These are phyloP conservation scores for Ogataea zsoltii DNA, from an alignment of 805 yeast species.

Conservation along the genomic window DNA sequence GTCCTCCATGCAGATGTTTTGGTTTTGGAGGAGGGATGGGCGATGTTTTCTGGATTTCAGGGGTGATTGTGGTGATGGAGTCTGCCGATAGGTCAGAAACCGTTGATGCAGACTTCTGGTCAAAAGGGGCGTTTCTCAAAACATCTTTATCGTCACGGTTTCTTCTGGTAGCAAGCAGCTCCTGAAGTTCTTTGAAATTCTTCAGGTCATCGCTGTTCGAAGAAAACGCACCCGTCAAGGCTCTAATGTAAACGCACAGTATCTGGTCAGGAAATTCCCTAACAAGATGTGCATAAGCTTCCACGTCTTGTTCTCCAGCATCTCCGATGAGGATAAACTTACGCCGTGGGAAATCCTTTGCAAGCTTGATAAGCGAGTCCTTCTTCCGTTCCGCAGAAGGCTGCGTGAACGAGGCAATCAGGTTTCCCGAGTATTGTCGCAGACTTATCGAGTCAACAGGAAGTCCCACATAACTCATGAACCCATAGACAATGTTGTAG, in stretches of 20 bases:
- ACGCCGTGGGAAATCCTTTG: slow-evolving; percentile 73
- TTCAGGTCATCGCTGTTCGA: slow-evolving; percentile 42
- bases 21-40: slow-evolving; percentile 56
- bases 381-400: slow-evolving; percentile 84
- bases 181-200: slow-evolving; percentile 24
- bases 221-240: slow-evolving; percentile 70
- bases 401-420: slow-evolving; percentile 79
- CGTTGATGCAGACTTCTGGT: slow-evolving; percentile 17
- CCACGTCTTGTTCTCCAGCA: slow-evolving; percentile 93
- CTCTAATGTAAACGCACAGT: slow-evolving; percentile 76
- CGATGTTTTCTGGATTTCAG: slow-evolving; percentile 15
- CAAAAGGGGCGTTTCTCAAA: not conserved
- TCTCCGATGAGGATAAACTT: slow-evolving; percentile 89
- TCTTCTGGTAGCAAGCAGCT: slow-evolving; percentile 14
- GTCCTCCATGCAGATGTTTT: slow-evolving; percentile 36
- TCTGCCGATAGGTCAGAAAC: slow-evolving; percentile 8
- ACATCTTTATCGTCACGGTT: not conserved
- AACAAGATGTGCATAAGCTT: slow-evolving; percentile 80
- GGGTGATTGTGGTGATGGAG: slow-evolving; percentile 5
- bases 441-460: slow-evolving; percentile 86
- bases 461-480: slow-evolving; percentile 52
- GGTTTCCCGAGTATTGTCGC: slow-evolving; percentile 83
- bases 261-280: slow-evolving; percentile 60
- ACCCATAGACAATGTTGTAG: slow-evolving; percentile 58
- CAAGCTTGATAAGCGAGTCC: slow-evolving; percentile 58